Evolutionary conservation across 2,329 filamentous ascomycete genomes (phyloP), one percentile per base, ranked within the genome.

Genomic region (Aspergillus neoniger): DNA sequence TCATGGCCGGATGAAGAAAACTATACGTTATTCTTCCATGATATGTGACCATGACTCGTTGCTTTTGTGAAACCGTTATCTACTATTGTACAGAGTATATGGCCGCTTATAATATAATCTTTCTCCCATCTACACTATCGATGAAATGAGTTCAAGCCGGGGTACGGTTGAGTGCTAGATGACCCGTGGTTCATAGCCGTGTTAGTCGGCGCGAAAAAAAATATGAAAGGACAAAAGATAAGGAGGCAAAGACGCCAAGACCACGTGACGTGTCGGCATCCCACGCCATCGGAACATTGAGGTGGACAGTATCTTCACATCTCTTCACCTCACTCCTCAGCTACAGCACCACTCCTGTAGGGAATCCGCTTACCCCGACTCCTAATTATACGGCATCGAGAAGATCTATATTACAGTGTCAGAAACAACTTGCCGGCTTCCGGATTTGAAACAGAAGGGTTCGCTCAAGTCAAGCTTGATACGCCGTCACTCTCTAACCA

Each of bases 401-500:
- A 43, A 4, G 7, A 49, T 25, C 25, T 39, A 21, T 17, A 30
- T 12, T 15, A 41, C 36, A 28, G 25, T 36, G 55, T 54, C 57
- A 61, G 49, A 32, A n/a, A n/a, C 9, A 47, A 25, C 61, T 50
- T 63, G 47, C 47, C 55, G 62, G 36, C 55, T 47, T 50, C 41
- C 59, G 48, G 49, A 19, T 60, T 66, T 58, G 32, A 67, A 68
- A 64, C 52, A 69, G 67, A 76, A 75, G 73, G 73, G 74, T 76
- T 76, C 67, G 72, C 70, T 64, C 60, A 67, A 69, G 58, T 62
- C 65, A 68, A 61, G 59, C 62, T 58, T 63, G 57, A 64, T 67
- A 66, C 58, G 62, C 65, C 66, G 59, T 63, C 69, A 51, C 61
- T 60, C 62, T 76, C 73, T 76, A 73, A 76, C 72, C 65, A 58